Percentiles rank a stretch among this genome's conserved stretches.
phyloP scores from a whole-genome alignment of 148 eudicot species.

The Chenopodium suecicum region DNA sequence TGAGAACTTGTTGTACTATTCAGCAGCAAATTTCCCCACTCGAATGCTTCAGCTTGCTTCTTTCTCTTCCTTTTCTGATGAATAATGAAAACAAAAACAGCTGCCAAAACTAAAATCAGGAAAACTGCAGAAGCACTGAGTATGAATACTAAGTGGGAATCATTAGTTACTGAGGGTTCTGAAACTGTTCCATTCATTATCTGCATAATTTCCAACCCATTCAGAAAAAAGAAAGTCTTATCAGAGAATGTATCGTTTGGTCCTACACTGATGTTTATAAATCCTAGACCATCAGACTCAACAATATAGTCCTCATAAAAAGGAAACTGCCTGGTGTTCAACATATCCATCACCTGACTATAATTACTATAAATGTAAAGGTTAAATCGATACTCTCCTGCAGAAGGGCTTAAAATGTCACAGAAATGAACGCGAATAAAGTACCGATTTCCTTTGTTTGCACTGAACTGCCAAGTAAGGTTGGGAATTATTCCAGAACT shows the following conservation, averaged over 20 bases:
- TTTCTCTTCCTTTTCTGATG: conserved; percentile 17
- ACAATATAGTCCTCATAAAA: conserved; percentile 37
- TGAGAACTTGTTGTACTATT: conserved; percentile 29
- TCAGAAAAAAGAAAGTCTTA: conserved; percentile 20
- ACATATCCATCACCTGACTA: not conserved
- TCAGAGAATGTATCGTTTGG: not conserved
- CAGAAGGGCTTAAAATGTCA: conserved; percentile 16
- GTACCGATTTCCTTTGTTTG: conserved; percentile 15
- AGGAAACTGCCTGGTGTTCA: not conserved
- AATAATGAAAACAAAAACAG: conserved; percentile 14
- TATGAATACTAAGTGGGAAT: conserved; percentile 6
- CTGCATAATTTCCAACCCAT: conserved; percentile 57
- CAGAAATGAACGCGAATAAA: conserved; percentile 43
- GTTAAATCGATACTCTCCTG: not conserved
- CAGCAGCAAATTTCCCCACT: conserved; percentile 24
- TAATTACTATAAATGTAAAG: conserved; percentile 25
- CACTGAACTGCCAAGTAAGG: conserved; percentile 43
- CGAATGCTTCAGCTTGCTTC: conserved; percentile 23
- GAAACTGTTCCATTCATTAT: not conserved
- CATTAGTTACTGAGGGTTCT: conserved; percentile 19
- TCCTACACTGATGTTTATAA: conserved; percentile 35
- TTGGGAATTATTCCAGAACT: conserved; percentile 24
- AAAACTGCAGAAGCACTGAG: conserved; percentile 32
- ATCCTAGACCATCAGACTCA: conserved; percentile 27
- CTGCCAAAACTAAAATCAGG: conserved; percentile 15